Percentiles rank a stretch among this genome's conserved stretches.
Conservation (phyloP, 768 basidiomycete genomes). For the Tulasnella sp. region DNA sequence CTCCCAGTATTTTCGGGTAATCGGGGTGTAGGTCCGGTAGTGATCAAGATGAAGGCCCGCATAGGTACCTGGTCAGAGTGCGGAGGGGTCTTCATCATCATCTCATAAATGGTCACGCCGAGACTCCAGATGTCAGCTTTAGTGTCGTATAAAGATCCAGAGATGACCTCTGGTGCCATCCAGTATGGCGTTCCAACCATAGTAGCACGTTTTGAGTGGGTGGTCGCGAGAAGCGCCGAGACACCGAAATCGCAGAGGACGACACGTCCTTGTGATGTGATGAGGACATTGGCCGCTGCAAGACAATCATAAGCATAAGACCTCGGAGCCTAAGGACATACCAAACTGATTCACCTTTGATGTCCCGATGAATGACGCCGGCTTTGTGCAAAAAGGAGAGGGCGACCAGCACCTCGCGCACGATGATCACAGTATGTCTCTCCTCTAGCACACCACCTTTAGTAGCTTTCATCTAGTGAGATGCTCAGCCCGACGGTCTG, state of each 20-base stretch:
- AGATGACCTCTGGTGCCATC: conserved; percentile 99
- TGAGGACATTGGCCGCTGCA: conserved; percentile 80
- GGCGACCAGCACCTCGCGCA: conserved; percentile 78
- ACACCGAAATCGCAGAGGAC: conserved; percentile 98
- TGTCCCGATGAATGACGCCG: conserved; percentile 91
- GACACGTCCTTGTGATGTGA: conserved; percentile 79
- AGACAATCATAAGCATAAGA: not conserved
- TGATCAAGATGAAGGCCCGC: conserved; percentile 81
- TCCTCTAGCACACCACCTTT: conserved; percentile 72
- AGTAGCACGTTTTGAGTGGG: conserved; percentile 86
- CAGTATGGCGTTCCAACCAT: conserved; percentile 96
- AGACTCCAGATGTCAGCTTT: conserved; percentile 99
- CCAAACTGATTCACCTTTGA: conserved; percentile 45
- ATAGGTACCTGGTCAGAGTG: conserved; percentile 76
- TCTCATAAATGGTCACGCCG: conserved; percentile 92
- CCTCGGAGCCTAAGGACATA: no score
- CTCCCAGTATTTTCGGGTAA: conserved; percentile 68
- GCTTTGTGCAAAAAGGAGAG: conserved; percentile 87
- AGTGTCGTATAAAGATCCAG: conserved; percentile 82
- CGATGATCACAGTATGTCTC: conserved; percentile 75
- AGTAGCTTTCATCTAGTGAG: conserved; percentile 63
- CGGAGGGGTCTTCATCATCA: conserved; percentile 92
- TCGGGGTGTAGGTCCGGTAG: conserved; percentile 70
- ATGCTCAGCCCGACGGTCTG: not conserved
- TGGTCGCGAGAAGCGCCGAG: conserved; percentile 75